Evolutionary conservation across 208 protist species (phyloP).

Genomic region (Novymonas esmeraldas): DNA sequence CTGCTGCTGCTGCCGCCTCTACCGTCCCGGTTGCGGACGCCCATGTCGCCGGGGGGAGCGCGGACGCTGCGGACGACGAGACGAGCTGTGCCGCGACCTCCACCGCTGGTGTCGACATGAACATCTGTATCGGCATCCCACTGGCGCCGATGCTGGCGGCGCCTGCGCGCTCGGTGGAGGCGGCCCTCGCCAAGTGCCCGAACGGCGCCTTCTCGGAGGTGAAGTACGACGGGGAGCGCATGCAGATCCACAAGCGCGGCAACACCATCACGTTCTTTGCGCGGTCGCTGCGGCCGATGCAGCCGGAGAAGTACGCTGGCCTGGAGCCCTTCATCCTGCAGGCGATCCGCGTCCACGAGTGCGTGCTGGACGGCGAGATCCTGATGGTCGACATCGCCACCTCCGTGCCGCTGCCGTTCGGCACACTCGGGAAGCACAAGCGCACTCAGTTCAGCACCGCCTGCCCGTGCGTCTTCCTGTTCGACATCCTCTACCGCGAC

Average conservation of each 20-base stretch:
- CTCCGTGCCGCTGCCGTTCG: conserved; percentile 80
- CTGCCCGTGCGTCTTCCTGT: conserved; percentile 75
- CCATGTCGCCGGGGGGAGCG: background rate
- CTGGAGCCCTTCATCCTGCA: conserved; percentile 53
- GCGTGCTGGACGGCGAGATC: conserved; percentile 91
- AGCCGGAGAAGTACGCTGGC: conserved; percentile 62
- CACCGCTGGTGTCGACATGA: conserved; percentile 7
- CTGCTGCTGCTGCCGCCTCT: background rate
- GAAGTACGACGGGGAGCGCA: conserved; percentile 91
- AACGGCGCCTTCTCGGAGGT: conserved; percentile 86
- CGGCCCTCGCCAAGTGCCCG: conserved; percentile 63
- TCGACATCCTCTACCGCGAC: conserved; percentile 88
- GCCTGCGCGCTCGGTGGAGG: conserved; percentile 35
- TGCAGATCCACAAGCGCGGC: conserved; percentile 84
- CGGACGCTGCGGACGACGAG: conserved; percentile 1
- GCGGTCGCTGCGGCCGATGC: conserved; percentile 76
- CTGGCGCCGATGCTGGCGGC: conserved; percentile 62
- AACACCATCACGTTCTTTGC: conserved; percentile 67
- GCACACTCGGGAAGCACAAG: conserved; percentile 81
- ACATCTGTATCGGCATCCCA: conserved; percentile 44
- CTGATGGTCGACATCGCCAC: conserved; percentile 78
- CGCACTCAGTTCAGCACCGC: conserved; percentile 69
- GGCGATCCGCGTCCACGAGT: conserved; percentile 47
- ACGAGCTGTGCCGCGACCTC: background rate
- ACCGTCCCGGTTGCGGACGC: background rate